Evolutionary conservation across 139 green algal species (phyloP), one percentile per base, ranked within the genome.

Genomic region (Picochlorum sp.): DNA sequence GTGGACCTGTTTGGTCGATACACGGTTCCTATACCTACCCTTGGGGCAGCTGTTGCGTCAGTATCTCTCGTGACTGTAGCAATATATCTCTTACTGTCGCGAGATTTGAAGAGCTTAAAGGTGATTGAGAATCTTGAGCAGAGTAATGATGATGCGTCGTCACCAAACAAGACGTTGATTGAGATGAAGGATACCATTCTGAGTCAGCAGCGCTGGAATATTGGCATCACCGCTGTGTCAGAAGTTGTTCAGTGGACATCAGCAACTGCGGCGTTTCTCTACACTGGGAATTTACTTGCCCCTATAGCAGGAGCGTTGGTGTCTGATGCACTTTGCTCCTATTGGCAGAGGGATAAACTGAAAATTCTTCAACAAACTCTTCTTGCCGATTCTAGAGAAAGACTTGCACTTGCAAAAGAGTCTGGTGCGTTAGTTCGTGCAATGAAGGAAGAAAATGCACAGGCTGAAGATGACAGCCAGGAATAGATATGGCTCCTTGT

Each of bases 21-120:
- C 51, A 51, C 28, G 24, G 45, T 56, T 56, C 58, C 72, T 24
- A 21, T 54, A 20, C n/a, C 47, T 7, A 21, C 47, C 50, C 44
- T 76, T 23, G 57, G 70, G 3, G 57, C 66, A 15, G 8, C 50
- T 49, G 24, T 81, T 30, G 72, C 62, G 16, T 60, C 51, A 31
- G 1, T 30, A 59, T 37, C 23, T 7, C 23, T 30, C 1, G 51
- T 34, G 20, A 59, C 4, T 13, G 23, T 31, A 37, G 47, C 47
- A 54, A 21, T 54, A 21, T 54, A 54, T 54, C 47, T 54, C 9
- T 54, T 54, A 20, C 23, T 54, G 47, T 26, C 18, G 6, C 16
- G n/a, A 20, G 47, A 54, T 54, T 21, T 54, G 16, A 26, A 20
- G 18, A 54, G 18, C 4, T 21, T 54, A 1, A 54, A 54, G n/a